A percentile compares a stretch with the other conserved stretches of the same genome.
Evolutionary conservation across 2,329 filamentous ascomycete species (phyloP).

Genomic region (Diaporthe vexans): DNA sequence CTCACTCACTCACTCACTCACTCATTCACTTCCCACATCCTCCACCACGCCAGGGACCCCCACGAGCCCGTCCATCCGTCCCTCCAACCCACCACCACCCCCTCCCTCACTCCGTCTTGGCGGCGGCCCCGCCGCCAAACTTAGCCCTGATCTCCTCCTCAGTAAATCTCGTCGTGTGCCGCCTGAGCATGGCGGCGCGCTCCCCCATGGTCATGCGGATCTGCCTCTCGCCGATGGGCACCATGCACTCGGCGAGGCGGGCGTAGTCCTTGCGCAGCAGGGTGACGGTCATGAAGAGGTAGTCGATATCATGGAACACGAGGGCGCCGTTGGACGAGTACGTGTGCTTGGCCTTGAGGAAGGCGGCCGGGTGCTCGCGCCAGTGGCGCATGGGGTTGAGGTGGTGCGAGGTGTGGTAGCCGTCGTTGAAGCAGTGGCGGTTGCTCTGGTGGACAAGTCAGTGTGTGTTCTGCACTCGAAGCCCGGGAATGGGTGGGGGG

Average conservation of each 20-base stretch:
- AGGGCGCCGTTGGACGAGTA: slow-evolving; percentile 78
- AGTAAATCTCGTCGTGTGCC: slow-evolving; percentile 75
- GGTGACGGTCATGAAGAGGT: slow-evolving; percentile 79
- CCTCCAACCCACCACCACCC: too few relatives aligned
- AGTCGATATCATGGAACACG: slow-evolving; percentile 86
- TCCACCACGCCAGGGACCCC: too few relatives aligned
- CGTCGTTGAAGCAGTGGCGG: slow-evolving; percentile 86
- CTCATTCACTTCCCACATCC: neutral
- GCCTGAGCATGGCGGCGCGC: slow-evolving; percentile 72
- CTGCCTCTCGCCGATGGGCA: slow-evolving; percentile 79
- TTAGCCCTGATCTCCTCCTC: slow-evolving; percentile 74
- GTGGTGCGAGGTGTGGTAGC: slow-evolving; percentile 86
- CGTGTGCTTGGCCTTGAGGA: slow-evolving; percentile 76
- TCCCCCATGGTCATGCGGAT: slow-evolving; percentile 75
- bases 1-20: too few relatives aligned
- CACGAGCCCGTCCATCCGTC: too few relatives aligned
- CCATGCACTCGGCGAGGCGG: slow-evolving; percentile 76
- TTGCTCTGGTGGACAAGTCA: slow-evolving; percentile 70
- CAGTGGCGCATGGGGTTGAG: slow-evolving; percentile 84
- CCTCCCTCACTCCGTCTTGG: slow-evolving; percentile 35
- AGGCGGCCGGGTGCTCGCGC: slow-evolving; percentile 83
- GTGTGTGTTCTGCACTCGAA: slow-evolving; percentile 36
- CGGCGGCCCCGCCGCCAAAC: slow-evolving; percentile 57
- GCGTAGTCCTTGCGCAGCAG: slow-evolving; percentile 80
- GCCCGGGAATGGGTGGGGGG: too few relatives aligned